phyloP scores from a whole-genome alignment of 805 yeast species.

The Lipomyces chichibuensis region DNA sequence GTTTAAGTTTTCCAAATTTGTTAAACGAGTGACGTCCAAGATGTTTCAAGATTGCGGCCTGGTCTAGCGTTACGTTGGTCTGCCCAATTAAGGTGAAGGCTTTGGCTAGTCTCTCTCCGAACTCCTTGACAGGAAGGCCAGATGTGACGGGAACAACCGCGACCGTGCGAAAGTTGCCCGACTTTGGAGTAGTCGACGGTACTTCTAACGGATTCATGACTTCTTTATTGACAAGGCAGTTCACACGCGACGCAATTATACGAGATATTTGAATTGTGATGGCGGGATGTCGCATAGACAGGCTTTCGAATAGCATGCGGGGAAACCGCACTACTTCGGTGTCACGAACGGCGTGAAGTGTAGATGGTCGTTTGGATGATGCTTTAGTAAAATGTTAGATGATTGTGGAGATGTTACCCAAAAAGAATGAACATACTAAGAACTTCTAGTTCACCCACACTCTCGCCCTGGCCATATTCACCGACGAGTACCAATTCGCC shows the following conservation, averaged over 20 bases:
- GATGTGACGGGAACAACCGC: slow-evolving; percentile 77
- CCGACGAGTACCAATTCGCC: slow-evolving; percentile 50
- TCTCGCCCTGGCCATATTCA: slow-evolving; percentile 92
- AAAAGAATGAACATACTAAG: slow-evolving; percentile 54
- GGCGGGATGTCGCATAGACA: slow-evolving; percentile 83
- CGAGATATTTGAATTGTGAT: slow-evolving; percentile 88
- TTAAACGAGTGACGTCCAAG: slow-evolving; percentile 93
- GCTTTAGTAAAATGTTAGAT: slow-evolving; percentile 5
- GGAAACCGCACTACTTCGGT: slow-evolving; percentile 94
- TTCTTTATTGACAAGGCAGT: slow-evolving; percentile 36
- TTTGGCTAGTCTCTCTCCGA: slow-evolving; percentile 71
- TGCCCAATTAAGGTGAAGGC: slow-evolving; percentile 75
- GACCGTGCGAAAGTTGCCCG: slow-evolving; percentile 68
- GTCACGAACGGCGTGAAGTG: slow-evolving; percentile 85
- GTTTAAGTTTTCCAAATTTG: slow-evolving; percentile 78
- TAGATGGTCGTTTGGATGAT: slow-evolving; percentile 63
- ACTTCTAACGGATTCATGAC: slow-evolving; percentile 4
- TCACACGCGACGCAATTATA: slow-evolving; percentile 68
- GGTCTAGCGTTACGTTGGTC: slow-evolving; percentile 77
- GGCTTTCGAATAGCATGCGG: slow-evolving; percentile 79
- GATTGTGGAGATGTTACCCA: neutral
- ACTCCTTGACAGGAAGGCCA: slow-evolving; percentile 85
- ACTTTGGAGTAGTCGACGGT: slow-evolving; percentile 10
- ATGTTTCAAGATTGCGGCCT: slow-evolving; percentile 74
- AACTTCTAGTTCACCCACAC: slow-evolving; percentile 94